A percentile compares a stretch with the other conserved stretches of the same genome.
These are phyloP conservation scores for Closterium sp. DNA, from an alignment of 139 green algal species.

Conservation along the genomic window DNA sequence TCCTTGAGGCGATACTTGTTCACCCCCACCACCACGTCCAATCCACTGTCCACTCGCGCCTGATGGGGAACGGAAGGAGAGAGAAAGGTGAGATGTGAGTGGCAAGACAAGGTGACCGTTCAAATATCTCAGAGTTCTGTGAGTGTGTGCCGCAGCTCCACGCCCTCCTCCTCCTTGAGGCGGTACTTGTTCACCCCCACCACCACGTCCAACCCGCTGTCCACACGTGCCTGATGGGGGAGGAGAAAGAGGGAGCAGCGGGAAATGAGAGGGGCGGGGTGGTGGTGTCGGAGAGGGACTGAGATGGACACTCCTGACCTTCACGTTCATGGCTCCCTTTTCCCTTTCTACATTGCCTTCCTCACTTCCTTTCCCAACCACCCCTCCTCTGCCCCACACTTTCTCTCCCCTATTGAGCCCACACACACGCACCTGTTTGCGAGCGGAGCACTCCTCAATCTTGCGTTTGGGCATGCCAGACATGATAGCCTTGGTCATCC, in stretches of 20 bases:
- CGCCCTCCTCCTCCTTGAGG: constrained; percentile 23
- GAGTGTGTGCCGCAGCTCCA: constrained; percentile 63
- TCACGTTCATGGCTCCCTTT: too few species aligned
- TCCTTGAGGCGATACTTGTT: constrained; percentile 64
- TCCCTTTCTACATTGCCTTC: too few species aligned
- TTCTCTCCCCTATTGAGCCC: too few species aligned
- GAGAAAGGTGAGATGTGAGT: background rate
- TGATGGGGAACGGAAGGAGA: background rate
- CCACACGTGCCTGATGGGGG: constrained; percentile 60
- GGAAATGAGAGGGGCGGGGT: too few species aligned
- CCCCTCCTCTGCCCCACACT: too few species aligned
- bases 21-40: constrained; percentile 68
- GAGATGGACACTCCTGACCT: too few species aligned
- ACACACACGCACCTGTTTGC: constrained; percentile 47
- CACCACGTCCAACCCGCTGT: constrained; percentile 65
- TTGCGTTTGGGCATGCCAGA: constrained; percentile 57
- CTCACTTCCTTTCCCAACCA: too few species aligned
- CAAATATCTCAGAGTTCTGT: too few species aligned
- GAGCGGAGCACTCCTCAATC: constrained; percentile 52
- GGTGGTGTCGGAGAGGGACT: too few species aligned
- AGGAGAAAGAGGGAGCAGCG: too few species aligned
- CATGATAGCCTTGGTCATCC: constrained; percentile 69
- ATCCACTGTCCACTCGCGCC: constrained; percentile 65
- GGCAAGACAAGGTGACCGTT: too few species aligned
- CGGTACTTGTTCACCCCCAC: constrained; percentile 74